Conservation (phyloP, 192 early-diverging fungal species). For the Backusella mclennaniae region DNA sequence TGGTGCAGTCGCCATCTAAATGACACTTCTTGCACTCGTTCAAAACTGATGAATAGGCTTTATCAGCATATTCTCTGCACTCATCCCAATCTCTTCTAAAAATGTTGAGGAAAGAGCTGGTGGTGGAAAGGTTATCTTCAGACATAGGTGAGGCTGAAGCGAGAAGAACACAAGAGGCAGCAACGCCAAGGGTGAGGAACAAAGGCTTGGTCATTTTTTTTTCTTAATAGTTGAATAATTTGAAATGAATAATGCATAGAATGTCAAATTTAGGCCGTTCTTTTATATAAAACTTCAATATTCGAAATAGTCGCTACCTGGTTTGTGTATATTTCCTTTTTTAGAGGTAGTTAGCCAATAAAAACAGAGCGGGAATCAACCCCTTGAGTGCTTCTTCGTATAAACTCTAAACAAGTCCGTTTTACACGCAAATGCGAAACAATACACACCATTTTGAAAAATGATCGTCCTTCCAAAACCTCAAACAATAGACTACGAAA, state of each 20-base stretch:
- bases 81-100: not conserved
- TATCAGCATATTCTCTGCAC: not conserved
- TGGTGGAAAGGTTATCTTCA: not conserved
- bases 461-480: not conserved
- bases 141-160: not conserved
- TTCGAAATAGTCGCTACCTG: not conserved
- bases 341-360: not conserved
- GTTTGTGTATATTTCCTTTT: not conserved
- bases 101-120: not conserved
- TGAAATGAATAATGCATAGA: not conserved
- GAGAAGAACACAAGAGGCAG: not conserved
- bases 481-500: not conserved
- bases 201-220: not conserved
- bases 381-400: not conserved
- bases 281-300: conserved; percentile 2
- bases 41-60: not conserved
- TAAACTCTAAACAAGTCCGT: not conserved
- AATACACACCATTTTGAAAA: not conserved
- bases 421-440: not conserved
- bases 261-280: not conserved
- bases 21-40: not conserved
- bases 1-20: not conserved
- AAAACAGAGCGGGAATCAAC: not conserved
- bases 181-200: not conserved
- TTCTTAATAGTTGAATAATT: not conserved